Evolutionary conservation across 768 basidiomycete genomes (phyloP), one percentile per base, ranked within the genome.

Genomic region (Suillus subluteus): DNA sequence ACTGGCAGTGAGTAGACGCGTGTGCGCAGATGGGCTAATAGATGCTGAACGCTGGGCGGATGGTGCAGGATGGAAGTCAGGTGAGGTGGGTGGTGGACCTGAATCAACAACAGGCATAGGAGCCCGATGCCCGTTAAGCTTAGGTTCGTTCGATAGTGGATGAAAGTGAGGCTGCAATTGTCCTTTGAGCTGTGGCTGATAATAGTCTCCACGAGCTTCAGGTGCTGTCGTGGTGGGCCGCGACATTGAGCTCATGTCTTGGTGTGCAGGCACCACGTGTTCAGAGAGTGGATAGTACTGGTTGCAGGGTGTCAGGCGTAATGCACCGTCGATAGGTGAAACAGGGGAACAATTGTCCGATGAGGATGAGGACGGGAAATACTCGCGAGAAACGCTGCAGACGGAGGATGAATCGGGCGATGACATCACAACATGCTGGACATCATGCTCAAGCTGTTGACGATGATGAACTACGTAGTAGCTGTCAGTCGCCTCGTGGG

Each of bases 361-460:
- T 67, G 76, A 15, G 62, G 65, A 63, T 76, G 74, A 75, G 69
- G 75, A 43, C 16, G 59, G 3, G 41, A 43, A 43, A 76, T 75
- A 78, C 68, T 59, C 68, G 71, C 66, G 65, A 56, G 64, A 68
- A 65, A 75, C 56, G 35, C 74, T 75, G 73, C 74, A 73, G 66
- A 74, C 69, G 9, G 71, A 56, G 62, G 76, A 73, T 75, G 76
- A 73, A 76, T 76, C 75, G 66, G 75, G 50, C 43, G 75, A 46
- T 63, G 68, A 43, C 61, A 75, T 68, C 62, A 70, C 66, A 32
- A 67, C 2, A 44, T 69, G 74, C 58, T 74, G 76, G 23, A 65
- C n/a, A 52, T 67, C 76, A 70, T 78, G 73, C 71, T 78, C 75
- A 73, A 76, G 70, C 66, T 74, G 68, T 55, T 61, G 58, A 26